A percentile compares a stretch with the other conserved stretches of the same genome.
Conservation (phyloP, 2,329 filamentous ascomycete species). For the Alternaria hordeiaustralica region DNA sequence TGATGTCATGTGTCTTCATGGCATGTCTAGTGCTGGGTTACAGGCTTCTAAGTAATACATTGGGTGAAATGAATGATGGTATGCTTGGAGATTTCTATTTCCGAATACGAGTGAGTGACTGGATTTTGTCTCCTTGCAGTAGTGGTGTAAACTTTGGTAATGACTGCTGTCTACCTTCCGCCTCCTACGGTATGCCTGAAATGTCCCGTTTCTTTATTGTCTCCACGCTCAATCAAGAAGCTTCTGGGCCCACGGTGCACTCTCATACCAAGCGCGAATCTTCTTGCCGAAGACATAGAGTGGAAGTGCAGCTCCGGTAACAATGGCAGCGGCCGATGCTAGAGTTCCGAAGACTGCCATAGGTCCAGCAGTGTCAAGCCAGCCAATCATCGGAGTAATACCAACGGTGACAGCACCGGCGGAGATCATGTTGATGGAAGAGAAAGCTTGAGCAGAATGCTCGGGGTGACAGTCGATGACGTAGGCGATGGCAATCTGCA, state of each 20-base stretch:
- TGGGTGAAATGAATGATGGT: neutral
- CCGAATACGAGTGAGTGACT: neutral
- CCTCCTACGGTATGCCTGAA: neutral
- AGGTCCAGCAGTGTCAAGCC: conserved; percentile 1
- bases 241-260: conserved; percentile 10
- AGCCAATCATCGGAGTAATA: conserved; percentile 9
- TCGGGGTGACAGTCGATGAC: conserved; percentile 21
- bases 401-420: conserved; percentile 7
- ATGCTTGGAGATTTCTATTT: neutral
- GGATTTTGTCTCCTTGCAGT: neutral
- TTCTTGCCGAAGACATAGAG: conserved; percentile 21
- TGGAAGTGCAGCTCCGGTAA: conserved; percentile 4
- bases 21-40: neutral
- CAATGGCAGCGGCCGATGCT: conserved; percentile 4
- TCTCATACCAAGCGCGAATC: conserved; percentile 19
- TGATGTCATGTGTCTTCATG: neutral
- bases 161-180: neutral
- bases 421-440: conserved; percentile 11
- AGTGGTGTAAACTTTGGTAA: neutral
- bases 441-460: conserved; percentile 18
- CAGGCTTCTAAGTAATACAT: neutral
- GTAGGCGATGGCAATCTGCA: conserved; percentile 15
- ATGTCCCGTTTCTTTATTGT: neutral
- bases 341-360: conserved; percentile 1
- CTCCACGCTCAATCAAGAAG: conserved; percentile 8